Conservation (phyloP, 768 basidiomycete genomes). For the Amanita exitialis region DNA sequence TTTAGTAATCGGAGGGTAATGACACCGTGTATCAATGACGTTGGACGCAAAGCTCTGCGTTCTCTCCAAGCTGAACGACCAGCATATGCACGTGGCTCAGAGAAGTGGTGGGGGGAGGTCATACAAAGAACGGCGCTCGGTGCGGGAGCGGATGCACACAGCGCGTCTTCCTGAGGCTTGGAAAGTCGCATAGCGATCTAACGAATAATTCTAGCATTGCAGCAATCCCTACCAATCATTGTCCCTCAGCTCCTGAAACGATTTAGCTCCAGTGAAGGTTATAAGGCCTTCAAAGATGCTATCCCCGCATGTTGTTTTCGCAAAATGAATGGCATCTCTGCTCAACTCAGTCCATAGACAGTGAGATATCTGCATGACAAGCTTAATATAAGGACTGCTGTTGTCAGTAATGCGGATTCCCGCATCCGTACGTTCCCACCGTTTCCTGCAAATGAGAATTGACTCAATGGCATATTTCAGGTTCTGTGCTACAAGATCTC, state of each 20-base stretch:
- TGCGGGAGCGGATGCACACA: slow-evolving; percentile 54
- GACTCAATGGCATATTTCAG: slow-evolving; percentile 14
- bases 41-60: slow-evolving; percentile 24
- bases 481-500: slow-evolving; percentile 50
- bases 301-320: slow-evolving; percentile 18
- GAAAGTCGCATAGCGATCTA: background rate
- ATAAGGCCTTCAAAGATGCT: slow-evolving; percentile 29
- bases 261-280: slow-evolving; percentile 67
- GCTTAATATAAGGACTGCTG: slow-evolving; percentile 38
- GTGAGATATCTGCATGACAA: slow-evolving; percentile 33
- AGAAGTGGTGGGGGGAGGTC: slow-evolving; percentile 72
- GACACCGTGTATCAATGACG: background rate
- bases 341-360: slow-evolving; percentile 15
- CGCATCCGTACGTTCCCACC: slow-evolving; percentile 43
- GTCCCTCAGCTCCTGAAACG: slow-evolving; percentile 50
- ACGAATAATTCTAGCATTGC: slow-evolving; percentile 32
- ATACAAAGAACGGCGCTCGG: slow-evolving; percentile 65
- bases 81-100: slow-evolving; percentile 42
- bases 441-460: background rate
- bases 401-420: slow-evolving; percentile 66
- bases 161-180: slow-evolving; percentile 20
- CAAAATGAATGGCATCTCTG: background rate
- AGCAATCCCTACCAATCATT: slow-evolving; percentile 42
- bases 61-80: slow-evolving; percentile 48
- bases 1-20: background rate